Base-by-base conservation (phyloP, 306 rosid genomes). In the Rosa chinensis region DNA sequence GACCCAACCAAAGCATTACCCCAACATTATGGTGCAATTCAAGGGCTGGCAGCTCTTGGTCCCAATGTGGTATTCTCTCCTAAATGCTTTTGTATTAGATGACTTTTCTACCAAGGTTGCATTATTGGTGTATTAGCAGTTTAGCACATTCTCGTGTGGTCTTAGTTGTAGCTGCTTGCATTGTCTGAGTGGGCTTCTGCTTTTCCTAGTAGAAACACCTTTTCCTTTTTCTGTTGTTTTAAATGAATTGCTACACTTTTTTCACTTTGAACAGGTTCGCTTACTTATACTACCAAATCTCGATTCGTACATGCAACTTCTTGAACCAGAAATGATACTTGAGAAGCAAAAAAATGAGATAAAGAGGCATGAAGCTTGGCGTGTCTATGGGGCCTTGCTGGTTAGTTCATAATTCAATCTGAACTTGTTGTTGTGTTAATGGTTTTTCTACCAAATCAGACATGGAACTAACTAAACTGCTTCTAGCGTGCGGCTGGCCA, bases 21-120 rank as follows among this genome's bases (percentile, higher is more conserved):
- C 82, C 97, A 92, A 82, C 97, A 94, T 82, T 94, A 92, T 85
- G 99, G 99, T 72, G 97, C 97, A 81, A 90, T 92, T 85, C 92
- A 92, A 86, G 97, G 97, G 74, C 86, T 92, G 83, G 82, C 91
- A 86, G 97, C 91, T 77, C 92, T 94, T 81, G 97, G 99, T 83
- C 88, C 95, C 48, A 79, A 81, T 71, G 77, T 89, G 95, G 99
- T 94, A 91, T 83, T 42, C 82, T 82, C 80, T 80, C 68, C 73
- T 82, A 17, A 7, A 7, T 77, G 66, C 55, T 80, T 68, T 82
- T 74, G 18, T 74, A 73, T 77, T 80, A 35, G 23, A 40, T 28
- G 59, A 10, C 9, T 53, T 8, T 77, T 66, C 14, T 23, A 35
- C 18, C n/a, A 70, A 66, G 73, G 71, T 1, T 81, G 59, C 55